Evolutionary conservation across 2,329 filamentous ascomycete species (phyloP).

Genomic region (Fusarium veterinarium): DNA sequence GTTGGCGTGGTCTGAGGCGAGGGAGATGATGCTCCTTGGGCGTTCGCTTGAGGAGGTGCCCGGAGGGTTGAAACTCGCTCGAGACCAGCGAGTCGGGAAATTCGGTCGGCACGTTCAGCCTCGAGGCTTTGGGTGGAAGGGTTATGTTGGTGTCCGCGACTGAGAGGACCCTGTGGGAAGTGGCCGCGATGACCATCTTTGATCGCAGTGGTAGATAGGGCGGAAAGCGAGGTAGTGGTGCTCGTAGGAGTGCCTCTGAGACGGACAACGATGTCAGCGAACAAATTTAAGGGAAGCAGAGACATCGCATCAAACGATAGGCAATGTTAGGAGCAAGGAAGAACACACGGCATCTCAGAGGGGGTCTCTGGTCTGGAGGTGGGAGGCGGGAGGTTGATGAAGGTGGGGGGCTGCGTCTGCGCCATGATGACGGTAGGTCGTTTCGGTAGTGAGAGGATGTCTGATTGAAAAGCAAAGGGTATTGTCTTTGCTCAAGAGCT

Average conservation of each 20-base stretch:
- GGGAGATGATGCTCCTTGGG: slow-evolving; percentile 52
- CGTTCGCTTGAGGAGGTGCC: slow-evolving; percentile 54
- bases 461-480: background rate
- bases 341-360: slow-evolving; percentile 85
- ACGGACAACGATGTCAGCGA: slow-evolving; percentile 22
- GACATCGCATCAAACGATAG: slow-evolving; percentile 4
- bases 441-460: background rate
- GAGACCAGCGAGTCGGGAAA: slow-evolving; percentile 92
- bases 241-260: slow-evolving; percentile 90
- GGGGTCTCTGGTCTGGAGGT: slow-evolving; percentile 87
- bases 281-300: background rate
- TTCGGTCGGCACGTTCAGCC: slow-evolving; percentile 92
- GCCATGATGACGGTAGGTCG: slow-evolving; percentile 48
- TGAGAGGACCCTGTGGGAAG: slow-evolving; percentile 66
- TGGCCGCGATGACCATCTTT: slow-evolving; percentile 95
- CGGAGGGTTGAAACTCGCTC: slow-evolving; percentile 86
- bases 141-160: slow-evolving; percentile 69
- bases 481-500: background rate
- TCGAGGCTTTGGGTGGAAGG: slow-evolving; percentile 79
- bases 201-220: slow-evolving; percentile 92
- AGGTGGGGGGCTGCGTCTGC: slow-evolving; percentile 66
- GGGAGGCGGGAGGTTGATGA: slow-evolving; percentile 87
- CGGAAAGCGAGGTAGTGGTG: slow-evolving; percentile 89
- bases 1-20: slow-evolving; percentile 64
- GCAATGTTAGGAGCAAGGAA: slow-evolving; percentile 17